Percentiles rank a stretch among this genome's conserved stretches.
Evolutionary conservation across 2,329 filamentous ascomycete genomes (phyloP).

Genomic region (Parastagonospora nodorum): DNA sequence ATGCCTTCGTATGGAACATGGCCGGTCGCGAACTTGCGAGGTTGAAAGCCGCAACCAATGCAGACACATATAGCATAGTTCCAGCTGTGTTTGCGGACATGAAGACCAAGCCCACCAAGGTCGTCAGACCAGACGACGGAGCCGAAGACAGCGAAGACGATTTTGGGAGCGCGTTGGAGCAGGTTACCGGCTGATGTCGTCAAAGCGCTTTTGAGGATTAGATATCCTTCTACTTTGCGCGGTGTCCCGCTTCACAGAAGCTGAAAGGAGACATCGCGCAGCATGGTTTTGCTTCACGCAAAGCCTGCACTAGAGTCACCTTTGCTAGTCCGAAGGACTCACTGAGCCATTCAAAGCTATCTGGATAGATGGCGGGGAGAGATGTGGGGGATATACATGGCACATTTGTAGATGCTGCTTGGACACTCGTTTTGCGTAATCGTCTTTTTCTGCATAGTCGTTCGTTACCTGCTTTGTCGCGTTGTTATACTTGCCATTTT

Average conservation of each 20-base stretch:
- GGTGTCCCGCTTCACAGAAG: not conserved
- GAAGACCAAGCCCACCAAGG: constrained; percentile 39
- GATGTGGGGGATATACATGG: too few species aligned
- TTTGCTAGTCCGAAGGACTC: constrained; percentile 1
- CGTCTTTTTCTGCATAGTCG: too few species aligned
- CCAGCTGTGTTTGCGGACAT: constrained; percentile 30
- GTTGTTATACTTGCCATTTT: too few species aligned
- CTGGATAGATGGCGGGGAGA: not conserved
- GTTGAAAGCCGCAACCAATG: constrained; percentile 37
- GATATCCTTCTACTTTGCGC: not conserved
- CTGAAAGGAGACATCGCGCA: not conserved
- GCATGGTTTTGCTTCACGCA: not conserved
- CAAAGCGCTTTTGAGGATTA: not conserved
- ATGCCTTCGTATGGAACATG: constrained; percentile 45
- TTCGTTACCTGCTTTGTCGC: too few species aligned
- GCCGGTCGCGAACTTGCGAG: constrained; percentile 48
- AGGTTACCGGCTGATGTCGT: not conserved
- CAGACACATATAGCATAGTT: constrained; percentile 18
- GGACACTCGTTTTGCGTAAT: too few species aligned
- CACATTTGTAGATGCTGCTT: too few species aligned
- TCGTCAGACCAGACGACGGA: constrained; percentile 2
- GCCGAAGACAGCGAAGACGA: constrained; percentile 26
- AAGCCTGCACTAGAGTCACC: not conserved
- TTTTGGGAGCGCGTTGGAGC: constrained; percentile 12
- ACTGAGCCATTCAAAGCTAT: constrained; percentile 13